Percentiles rank a stretch among this genome's conserved stretches.
Conservation (phyloP, 2,329 filamentous ascomycete species). For the Colletotrichum sp. region DNA sequence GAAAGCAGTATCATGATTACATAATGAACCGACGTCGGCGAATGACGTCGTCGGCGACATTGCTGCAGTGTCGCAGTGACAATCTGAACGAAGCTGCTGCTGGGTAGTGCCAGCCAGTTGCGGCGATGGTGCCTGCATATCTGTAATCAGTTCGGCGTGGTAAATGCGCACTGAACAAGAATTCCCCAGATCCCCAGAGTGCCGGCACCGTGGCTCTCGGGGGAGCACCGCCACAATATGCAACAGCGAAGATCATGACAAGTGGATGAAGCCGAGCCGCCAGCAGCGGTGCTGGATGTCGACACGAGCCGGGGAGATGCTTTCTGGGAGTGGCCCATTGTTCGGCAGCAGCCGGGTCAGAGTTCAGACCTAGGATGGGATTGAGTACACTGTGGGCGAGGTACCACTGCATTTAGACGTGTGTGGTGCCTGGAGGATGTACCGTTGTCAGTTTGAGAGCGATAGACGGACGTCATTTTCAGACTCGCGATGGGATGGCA, state of each 20-base stretch:
- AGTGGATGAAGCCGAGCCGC: not conserved
- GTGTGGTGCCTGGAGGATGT: not conserved
- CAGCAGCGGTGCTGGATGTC: not conserved
- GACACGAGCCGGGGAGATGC: not conserved
- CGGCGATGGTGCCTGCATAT: not conserved
- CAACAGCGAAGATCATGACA: not conserved
- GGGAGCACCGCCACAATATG: conserved; percentile 1
- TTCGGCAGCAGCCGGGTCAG: conserved; percentile 8
- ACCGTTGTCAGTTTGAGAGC: not conserved
- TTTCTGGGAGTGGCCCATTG: not conserved
- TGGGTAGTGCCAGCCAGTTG: not conserved
- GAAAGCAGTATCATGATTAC: not conserved
- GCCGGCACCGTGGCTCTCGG: not conserved
- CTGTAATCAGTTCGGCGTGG: not conserved
- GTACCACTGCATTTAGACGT: not conserved
- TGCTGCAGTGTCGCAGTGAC: not conserved
- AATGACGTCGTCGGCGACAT: conserved; percentile 10
- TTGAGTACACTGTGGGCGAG: not conserved
- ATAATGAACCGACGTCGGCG: conserved; percentile 10
- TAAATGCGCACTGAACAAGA: not conserved
- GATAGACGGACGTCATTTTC: not conserved
- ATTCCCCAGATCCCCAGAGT: not conserved
- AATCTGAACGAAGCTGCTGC: not conserved
- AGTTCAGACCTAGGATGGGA: not conserved
- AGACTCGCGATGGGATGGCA: conserved; percentile 10